Conservation (phyloP, 2,329 filamentous ascomycete genomes). For the Penicillium sp. region DNA sequence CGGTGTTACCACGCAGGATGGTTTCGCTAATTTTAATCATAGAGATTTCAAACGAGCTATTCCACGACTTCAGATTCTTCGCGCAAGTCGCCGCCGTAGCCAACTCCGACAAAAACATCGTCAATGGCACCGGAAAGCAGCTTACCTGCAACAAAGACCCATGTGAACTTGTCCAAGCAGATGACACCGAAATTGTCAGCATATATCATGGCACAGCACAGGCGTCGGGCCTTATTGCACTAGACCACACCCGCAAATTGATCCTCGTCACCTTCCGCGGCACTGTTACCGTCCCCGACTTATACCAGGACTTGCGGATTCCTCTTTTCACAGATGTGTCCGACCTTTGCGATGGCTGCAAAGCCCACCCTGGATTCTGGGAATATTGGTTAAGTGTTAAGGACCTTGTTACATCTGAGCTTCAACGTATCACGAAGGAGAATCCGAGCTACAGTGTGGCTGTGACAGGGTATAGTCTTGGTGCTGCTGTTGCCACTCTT, state of each 20-base stretch:
- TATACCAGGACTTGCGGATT: not conserved
- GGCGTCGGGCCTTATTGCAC: not conserved
- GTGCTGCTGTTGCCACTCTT: not conserved
- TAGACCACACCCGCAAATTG: not conserved
- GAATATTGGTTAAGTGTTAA: not conserved
- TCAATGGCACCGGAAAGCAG: not conserved
- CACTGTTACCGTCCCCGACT: not conserved
- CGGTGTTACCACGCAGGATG: too few relatives aligned
- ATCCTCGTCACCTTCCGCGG: not conserved
- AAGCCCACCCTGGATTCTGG: not conserved
- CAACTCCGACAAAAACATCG: not conserved
- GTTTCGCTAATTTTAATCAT: not conserved
- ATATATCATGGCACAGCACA: not conserved
- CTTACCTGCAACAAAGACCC: not conserved
- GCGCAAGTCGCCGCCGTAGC: not conserved
- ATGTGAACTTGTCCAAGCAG: not conserved
- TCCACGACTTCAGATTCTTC: not conserved
- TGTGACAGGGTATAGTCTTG: not conserved
- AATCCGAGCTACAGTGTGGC: not conserved
- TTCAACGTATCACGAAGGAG: not conserved
- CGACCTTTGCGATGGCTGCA: not conserved
- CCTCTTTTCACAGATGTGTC: not conserved
- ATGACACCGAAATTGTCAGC: not conserved
- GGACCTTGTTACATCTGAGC: not conserved
- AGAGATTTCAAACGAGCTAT: not conserved